Percentiles rank a stretch among this genome's conserved stretches.
Evolutionary conservation across 176 grass and related monocot genomes (phyloP).

Genomic region (Triticum dicoccoides): DNA sequence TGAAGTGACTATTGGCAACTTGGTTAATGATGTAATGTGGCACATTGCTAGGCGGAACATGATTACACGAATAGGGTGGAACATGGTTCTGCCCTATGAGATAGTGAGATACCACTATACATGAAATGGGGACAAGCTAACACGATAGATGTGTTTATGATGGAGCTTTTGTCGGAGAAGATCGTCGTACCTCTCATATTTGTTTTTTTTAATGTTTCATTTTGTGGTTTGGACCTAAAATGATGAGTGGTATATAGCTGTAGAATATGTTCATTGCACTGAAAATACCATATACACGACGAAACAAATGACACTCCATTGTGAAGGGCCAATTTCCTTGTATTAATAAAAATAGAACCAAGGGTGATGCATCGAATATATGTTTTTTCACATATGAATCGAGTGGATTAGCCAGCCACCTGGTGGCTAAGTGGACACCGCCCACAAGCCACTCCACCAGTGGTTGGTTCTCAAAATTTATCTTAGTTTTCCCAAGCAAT

Average conservation of each 20-base stretch:
- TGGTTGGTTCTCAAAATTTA: neutral
- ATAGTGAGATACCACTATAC: slow-evolving; percentile 35
- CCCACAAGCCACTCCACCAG: neutral
- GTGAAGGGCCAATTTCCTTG: neutral
- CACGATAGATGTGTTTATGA: slow-evolving; percentile 25
- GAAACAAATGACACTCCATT: neutral
- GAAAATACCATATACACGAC: slow-evolving; percentile 26
- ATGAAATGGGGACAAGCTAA: slow-evolving; percentile 35
- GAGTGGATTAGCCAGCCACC: neutral
- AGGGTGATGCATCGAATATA: neutral
- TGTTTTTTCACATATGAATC: neutral
- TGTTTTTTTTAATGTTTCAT: slow-evolving; percentile 6
- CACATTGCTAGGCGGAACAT: slow-evolving; percentile 21
- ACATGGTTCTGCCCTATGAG: slow-evolving; percentile 47
- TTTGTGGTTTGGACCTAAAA: slow-evolving; percentile 1
- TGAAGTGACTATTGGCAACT: slow-evolving; percentile 14
- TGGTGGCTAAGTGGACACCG: neutral
- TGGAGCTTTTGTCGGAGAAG: slow-evolving; percentile 36
- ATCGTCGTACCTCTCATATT: neutral
- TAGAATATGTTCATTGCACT: slow-evolving; percentile 40
- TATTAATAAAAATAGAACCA: neutral
- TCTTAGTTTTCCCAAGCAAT: neutral
- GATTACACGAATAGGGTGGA: slow-evolving; percentile 34
- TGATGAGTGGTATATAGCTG: neutral
- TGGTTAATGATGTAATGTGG: slow-evolving; percentile 33